A percentile compares a stretch with the other conserved stretches of the same genome.
These are phyloP conservation scores for Curvularia hawaiiensis DNA, from an alignment of 2,329 filamentous ascomycete species.

Conservation along the genomic window DNA sequence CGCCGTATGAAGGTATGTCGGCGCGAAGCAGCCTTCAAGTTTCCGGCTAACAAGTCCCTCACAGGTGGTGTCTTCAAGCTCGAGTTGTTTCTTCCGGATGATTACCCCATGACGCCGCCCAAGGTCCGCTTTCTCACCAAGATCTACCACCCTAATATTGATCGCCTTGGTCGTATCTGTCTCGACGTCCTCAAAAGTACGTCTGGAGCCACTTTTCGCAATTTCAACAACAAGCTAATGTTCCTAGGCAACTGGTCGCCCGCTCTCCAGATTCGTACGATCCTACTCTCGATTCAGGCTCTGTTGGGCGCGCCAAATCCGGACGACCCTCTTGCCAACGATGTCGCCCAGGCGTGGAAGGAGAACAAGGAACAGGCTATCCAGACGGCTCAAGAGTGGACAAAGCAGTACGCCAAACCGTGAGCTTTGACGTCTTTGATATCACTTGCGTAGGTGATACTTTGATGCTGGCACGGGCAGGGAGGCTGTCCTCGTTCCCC, in stretches of 20 bases:
- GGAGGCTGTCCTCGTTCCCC: background rate
- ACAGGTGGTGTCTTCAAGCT: slow-evolving; percentile 88
- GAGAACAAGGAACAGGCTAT: slow-evolving; percentile 93
- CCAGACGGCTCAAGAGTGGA: slow-evolving; percentile 91
- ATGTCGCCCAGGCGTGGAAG: slow-evolving; percentile 98
- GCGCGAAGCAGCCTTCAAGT: background rate
- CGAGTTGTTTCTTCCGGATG: slow-evolving; percentile 95
- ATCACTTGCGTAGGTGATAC: background rate
- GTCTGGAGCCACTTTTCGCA: slow-evolving; percentile 3
- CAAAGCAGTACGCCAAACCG: slow-evolving; percentile 71
- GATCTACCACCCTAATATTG: slow-evolving; percentile 99
- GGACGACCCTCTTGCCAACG: slow-evolving; percentile 96
- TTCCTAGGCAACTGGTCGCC: slow-evolving; percentile 93
- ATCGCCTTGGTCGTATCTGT: slow-evolving; percentile 96
- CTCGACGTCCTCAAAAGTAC: slow-evolving; percentile 95
- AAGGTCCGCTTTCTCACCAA: slow-evolving; percentile 99
- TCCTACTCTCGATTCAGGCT: slow-evolving; percentile 97
- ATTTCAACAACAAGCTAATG: slow-evolving; percentile 3
- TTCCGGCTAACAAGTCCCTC: slow-evolving; percentile 15
- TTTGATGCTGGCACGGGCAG: background rate
- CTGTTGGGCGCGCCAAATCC: slow-evolving; percentile 95
- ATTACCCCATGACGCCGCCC: slow-evolving; percentile 98
- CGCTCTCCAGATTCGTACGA: slow-evolving; percentile 95
- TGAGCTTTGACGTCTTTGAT: slow-evolving; percentile 13
- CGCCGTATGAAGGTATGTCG: slow-evolving; percentile 87